phyloP scores from a whole-genome alignment of 1,284 basidiomycete genomes.

The Leccinum laetum region DNA sequence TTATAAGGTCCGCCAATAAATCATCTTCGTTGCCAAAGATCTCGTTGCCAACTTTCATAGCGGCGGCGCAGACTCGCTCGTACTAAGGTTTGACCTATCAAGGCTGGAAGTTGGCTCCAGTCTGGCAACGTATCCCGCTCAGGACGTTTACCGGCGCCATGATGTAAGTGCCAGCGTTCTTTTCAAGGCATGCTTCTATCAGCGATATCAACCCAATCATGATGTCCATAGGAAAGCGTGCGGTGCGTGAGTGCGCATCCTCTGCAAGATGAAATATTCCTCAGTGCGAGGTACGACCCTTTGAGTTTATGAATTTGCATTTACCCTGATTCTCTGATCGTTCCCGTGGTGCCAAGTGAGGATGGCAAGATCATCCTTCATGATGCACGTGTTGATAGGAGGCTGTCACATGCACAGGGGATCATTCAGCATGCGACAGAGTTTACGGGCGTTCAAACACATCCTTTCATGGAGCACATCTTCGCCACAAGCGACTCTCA shows the following conservation, averaged over 20 bases:
- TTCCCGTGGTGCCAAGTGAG: conserved; percentile 43
- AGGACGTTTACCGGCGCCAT: conserved; percentile 32
- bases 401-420: conserved; percentile 42
- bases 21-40: conserved; percentile 2
- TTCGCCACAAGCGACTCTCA: conserved; percentile 63
- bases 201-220: conserved; percentile 12
- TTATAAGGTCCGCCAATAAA: conserved; percentile 56
- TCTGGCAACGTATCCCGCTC: conserved; percentile 14
- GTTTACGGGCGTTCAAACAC: conserved; percentile 61
- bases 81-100: conserved; percentile 59
- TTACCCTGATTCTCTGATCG: conserved; percentile 18
- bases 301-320: conserved; percentile 30
- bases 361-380: conserved; percentile 66
- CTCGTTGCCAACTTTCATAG: conserved; percentile 35
- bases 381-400: conserved; percentile 45
- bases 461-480: conserved; percentile 62
- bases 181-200: conserved; percentile 14
- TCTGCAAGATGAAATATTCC: conserved; percentile 59
- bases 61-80: conserved; percentile 58
- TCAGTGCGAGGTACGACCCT: conserved; percentile 57
- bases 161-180: conserved; percentile 22
- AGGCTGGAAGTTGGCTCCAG: conserved; percentile 13
- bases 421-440: conserved; percentile 52
- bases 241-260: conserved; percentile 64
- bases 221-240: conserved; percentile 52